Conservation (phyloP, 108 stramenopile genomes). For the Cylindrotheca fusiformis region DNA sequence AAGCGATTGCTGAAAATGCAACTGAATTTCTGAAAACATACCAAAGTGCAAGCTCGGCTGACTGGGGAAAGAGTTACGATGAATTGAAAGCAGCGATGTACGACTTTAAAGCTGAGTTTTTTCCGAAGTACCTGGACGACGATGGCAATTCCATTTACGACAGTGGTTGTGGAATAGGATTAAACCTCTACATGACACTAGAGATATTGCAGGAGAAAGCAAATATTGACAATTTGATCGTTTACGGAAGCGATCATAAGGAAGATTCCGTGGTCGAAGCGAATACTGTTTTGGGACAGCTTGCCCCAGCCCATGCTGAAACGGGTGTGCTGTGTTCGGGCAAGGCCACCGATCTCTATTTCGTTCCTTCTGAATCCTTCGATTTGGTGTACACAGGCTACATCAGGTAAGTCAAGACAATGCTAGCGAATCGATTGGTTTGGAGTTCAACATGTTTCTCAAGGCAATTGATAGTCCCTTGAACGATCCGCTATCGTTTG, state of each 20-base stretch:
- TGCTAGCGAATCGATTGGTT: neutral
- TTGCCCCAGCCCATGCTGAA: conserved; percentile 7
- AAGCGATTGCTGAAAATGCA: conserved; percentile 10
- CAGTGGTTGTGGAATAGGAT: conserved; percentile 36
- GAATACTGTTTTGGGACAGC: conserved; percentile 13
- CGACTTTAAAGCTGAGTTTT: conserved; percentile 24
- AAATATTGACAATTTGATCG: conserved; percentile 23
- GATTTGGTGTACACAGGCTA: conserved; percentile 55
- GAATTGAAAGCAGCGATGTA: conserved; percentile 21
- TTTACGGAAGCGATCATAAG: conserved; percentile 38
- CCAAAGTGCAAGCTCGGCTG: conserved; percentile 13
- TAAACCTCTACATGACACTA: conserved; percentile 32
- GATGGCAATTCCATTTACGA: conserved; percentile 38
- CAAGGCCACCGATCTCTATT: conserved; percentile 24
- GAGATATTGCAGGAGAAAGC: conserved; percentile 27
- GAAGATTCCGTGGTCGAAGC: conserved; percentile 15
- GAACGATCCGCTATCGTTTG: conserved; percentile 26
- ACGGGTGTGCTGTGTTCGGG: conserved; percentile 28
- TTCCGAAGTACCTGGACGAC: conserved; percentile 21
- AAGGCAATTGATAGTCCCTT: conserved; percentile 10
- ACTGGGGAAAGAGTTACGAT: conserved; percentile 33
- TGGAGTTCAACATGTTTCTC: neutral
- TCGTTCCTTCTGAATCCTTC: conserved; percentile 39
- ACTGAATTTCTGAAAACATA: conserved; percentile 29
- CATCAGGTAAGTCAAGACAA: conserved; percentile 26